Evolutionary conservation across 257 asterid genomes (phyloP).

Genomic region (Verbena officinalis): DNA sequence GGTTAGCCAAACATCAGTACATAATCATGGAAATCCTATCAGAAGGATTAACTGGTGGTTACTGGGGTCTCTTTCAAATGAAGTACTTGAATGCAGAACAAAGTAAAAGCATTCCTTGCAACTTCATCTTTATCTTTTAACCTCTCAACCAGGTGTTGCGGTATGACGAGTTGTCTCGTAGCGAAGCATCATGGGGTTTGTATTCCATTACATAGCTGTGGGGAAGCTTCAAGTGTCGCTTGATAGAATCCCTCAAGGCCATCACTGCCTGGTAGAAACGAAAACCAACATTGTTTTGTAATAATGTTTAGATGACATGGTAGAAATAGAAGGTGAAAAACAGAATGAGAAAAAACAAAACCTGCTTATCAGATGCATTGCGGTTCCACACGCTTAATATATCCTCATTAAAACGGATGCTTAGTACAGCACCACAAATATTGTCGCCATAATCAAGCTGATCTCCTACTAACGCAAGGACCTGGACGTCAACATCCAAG

Average conservation of each 20-base stretch:
- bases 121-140: constrained; percentile 29
- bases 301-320: background rate
- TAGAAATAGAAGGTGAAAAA: background rate
- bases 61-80: background rate
- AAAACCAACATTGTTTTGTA: constrained; percentile 7
- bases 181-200: constrained; percentile 94
- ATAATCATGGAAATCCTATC: background rate
- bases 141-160: constrained; percentile 99
- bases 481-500: constrained; percentile 45
- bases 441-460: constrained; percentile 91
- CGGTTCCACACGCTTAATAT: constrained; percentile 97
- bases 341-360: constrained; percentile 4
- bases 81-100: constrained; percentile 8
- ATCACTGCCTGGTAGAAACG: constrained; percentile 70
- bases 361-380: constrained; percentile 96
- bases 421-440: constrained; percentile 89
- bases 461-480: constrained; percentile 89
- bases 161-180: constrained; percentile 92
- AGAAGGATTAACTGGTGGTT: background rate
- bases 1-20: constrained; percentile 21
- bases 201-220: constrained; percentile 89
- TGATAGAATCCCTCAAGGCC: constrained; percentile 90
- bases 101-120: background rate
- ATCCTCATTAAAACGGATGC: constrained; percentile 96
- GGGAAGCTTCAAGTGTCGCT: constrained; percentile 89